phyloP scores from a whole-genome alignment of 2,329 filamentous ascomycete genomes.

The Aspergillus thermomutatus region DNA sequence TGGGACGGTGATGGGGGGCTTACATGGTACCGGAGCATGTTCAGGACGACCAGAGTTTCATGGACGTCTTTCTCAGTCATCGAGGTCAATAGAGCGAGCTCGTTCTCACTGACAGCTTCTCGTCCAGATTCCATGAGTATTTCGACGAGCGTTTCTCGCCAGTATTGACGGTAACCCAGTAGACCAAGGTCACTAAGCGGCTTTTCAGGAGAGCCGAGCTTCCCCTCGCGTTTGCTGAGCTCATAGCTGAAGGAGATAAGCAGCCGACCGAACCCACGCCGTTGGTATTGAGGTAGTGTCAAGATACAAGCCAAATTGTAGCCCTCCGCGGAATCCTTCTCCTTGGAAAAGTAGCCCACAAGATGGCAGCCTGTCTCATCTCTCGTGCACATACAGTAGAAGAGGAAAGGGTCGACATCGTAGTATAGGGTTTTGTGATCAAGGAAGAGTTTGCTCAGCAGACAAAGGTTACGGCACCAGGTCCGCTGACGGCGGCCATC shows the following conservation, averaged over 20 bases:
- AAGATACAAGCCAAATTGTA: conserved; percentile 99
- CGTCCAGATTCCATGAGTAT: conserved; percentile 72
- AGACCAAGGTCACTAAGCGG: conserved; percentile 90
- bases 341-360: conserved; percentile 98
- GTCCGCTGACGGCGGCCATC: conserved; percentile 95
- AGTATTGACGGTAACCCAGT: conserved; percentile 93
- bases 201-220: conserved; percentile 94
- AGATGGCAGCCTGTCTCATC: conserved; percentile 92
- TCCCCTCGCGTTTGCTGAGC: conserved; percentile 89
- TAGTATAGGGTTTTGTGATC: conserved; percentile 98
- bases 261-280: conserved; percentile 87
- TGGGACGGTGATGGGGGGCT: conserved; percentile 19
- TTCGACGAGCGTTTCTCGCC: conserved; percentile 92
- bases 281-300: conserved; percentile 92
- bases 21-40: conserved; percentile 88
- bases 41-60: conserved; percentile 87
- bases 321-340: conserved; percentile 93
- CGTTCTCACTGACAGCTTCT: conserved; percentile 71
- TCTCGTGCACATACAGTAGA: conserved; percentile 95
- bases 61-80: conserved; percentile 99
- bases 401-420: conserved; percentile 93
- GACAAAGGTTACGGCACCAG: conserved; percentile 97
- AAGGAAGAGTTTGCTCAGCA: conserved; percentile 94
- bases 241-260: conserved; percentile 98
- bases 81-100: conserved; percentile 71